phyloP scores from a whole-genome alignment of 345 rosid genomes.

The Pseudoturritis turrita region DNA sequence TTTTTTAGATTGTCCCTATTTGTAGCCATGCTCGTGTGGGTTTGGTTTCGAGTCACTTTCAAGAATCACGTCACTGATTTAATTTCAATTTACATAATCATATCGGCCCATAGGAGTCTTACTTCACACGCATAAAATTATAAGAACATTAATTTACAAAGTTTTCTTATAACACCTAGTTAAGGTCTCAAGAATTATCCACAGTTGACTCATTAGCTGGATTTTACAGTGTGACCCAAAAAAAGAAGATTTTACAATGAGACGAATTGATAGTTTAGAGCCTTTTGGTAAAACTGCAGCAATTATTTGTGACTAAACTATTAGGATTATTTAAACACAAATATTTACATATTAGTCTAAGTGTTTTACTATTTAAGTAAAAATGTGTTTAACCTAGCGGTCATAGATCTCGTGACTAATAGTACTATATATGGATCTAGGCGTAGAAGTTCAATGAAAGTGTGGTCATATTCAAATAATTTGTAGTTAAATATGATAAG shows the following conservation, averaged over 20 bases:
- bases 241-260: not conserved
- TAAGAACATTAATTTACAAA: not conserved
- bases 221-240: no score
- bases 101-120: conserved; percentile 4
- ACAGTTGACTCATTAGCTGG: not conserved
- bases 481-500: not conserved
- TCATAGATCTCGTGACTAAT: not conserved
- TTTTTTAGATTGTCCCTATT: no score
- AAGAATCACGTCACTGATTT: conserved; percentile 10
- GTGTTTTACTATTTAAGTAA: not conserved
- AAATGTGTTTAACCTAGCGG: not conserved
- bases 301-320: not conserved
- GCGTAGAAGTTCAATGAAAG: not conserved
- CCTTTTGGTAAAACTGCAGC: not conserved
- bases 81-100: conserved; percentile 16
- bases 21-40: conserved; percentile 23
- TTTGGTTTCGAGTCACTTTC: conserved; percentile 24
- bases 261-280: not conserved
- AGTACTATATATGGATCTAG: not conserved
- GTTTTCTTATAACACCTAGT: not conserved
- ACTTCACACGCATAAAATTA: not conserved
- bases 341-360: not conserved
- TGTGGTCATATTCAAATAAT: not conserved
- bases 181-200: not conserved
- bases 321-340: not conserved